phyloP scores from a whole-genome alignment of 164 flowering plant species.

The Saururus chinensis region DNA sequence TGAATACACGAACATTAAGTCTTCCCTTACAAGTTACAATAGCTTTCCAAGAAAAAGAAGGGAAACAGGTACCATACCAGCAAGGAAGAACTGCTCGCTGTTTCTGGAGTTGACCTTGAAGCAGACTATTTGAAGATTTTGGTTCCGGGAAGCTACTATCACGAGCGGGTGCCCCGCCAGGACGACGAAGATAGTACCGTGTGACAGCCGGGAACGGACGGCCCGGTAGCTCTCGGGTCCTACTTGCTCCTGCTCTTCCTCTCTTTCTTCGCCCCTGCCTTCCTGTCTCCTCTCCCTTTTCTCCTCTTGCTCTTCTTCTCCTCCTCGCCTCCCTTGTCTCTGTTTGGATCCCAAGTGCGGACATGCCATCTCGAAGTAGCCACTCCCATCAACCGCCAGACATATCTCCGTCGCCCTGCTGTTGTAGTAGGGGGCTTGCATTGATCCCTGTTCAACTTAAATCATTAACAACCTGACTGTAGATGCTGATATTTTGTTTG shows the following conservation, averaged over 20 bases:
- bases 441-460: conserved; percentile 16
- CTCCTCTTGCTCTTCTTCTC: conserved; percentile 2
- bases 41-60: no score
- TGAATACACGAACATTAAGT: not conserved
- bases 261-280: not conserved
- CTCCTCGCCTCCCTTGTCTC: not conserved
- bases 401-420: conserved; percentile 22
- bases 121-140: conserved; percentile 39
- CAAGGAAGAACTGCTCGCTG: conserved; percentile 36
- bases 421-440: conserved; percentile 35
- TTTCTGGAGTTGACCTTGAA: conserved; percentile 36
- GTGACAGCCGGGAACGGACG: conserved; percentile 12
- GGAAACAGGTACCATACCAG: conserved; percentile 6
- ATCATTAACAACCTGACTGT: no score
- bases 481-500: no score
- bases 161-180: conserved; percentile 64
- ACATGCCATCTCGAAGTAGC: conserved; percentile 36
- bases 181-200: conserved; percentile 20
- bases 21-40: no score
- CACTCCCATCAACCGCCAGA: conserved; percentile 28
- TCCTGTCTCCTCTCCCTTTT: not conserved
- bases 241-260: conserved; percentile 2
- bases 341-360: conserved; percentile 25
- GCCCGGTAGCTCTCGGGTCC: conserved; percentile 14
- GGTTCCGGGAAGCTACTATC: conserved; percentile 26